Base-by-base conservation (phyloP, 2,329 filamentous ascomycete genomes). In the Dactylellina sp. region DNA sequence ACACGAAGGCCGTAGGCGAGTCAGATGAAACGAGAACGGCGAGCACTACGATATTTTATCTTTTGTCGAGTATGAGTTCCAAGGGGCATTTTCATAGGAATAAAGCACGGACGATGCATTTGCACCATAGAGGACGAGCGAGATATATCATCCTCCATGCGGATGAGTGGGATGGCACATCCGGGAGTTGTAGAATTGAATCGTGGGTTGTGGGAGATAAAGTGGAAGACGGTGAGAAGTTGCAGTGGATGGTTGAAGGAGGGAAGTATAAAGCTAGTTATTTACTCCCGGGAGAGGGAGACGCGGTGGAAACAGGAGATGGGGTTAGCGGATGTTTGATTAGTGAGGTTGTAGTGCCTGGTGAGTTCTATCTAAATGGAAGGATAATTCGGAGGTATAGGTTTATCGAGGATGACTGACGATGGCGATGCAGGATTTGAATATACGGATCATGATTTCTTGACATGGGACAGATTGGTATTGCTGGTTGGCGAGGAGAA, bases 231-330 rank as follows among this genome's bases (percentile, higher is more conserved):
- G 89, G 88, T 0, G 89, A 91, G 82, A 85, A 79, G 79, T 76
- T 89, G 78, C 87, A 90, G 79, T 91, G 89, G 89, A 83, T 89
- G 71, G 88, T 91, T 6, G 87, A 89, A 60, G 88, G 89, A 0
- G 88, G 86, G 2, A 87, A 87, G 79, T 91, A 85, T 79, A 91
- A 91, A 81, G 86, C 85, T 9, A 88, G 84, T 77, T 89, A 60
- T 60, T 37, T 68, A 14, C 35, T 57, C 2, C 59, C 59, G 11
- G 42, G 2, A 12, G 44, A 52, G 2, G 28, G 16, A 16, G 46
- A 42, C 20, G 37, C 85, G 7, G 80, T 80, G 46, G 80, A 78
- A 20, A 25, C 42, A 2, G 40, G 20, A 25, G 62, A 52, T 9
- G 62, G 85, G 7, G 80, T 81, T 47, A 79, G 78, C 20, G 86